A percentile compares a stretch with the other conserved stretches of the same genome.
Evolutionary conservation across 352 stramenopile genomes (phyloP).

Genomic region (Pythium chondricola): DNA sequence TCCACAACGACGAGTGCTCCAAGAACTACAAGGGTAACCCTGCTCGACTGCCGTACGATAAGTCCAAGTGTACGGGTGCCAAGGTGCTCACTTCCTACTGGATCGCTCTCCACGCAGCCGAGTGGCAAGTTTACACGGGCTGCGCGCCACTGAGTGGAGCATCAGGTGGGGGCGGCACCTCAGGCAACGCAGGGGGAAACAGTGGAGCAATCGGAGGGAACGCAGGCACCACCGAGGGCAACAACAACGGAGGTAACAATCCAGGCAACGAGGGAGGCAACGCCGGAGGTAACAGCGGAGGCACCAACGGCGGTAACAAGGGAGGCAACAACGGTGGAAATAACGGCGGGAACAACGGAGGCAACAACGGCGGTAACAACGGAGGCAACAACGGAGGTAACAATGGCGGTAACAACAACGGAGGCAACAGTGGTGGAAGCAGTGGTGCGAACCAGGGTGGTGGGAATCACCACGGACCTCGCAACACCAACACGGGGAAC

Average conservation of each 20-base stretch:
- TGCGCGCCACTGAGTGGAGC: constrained; percentile 20
- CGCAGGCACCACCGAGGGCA: neutral
- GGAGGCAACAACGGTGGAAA: neutral
- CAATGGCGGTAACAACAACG: neutral
- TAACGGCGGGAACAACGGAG: neutral
- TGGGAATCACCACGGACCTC: neutral
- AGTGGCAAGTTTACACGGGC: constrained; percentile 28
- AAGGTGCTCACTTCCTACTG: constrained; percentile 21
- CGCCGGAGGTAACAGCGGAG: neutral
- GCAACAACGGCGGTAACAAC: neutral
- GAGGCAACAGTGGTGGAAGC: neutral
- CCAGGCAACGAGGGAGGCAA: constrained; percentile 3
- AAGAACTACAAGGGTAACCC: constrained; percentile 3
- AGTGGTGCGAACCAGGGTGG: neutral
- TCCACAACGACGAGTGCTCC: constrained; percentile 10
- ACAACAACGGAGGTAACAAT: neutral
- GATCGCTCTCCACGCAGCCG: constrained; percentile 22
- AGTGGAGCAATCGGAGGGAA: neutral
- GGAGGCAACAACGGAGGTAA: neutral
- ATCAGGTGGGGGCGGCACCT: neutral
- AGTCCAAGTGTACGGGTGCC: constrained; percentile 21
- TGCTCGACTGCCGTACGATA: constrained; percentile 11
- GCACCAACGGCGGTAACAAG: neutral
- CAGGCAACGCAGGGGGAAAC: neutral
- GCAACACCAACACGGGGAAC: neutral